phyloP scores from a whole-genome alignment of 2,329 filamentous ascomycete genomes.

The Talaromyces sp. region DNA sequence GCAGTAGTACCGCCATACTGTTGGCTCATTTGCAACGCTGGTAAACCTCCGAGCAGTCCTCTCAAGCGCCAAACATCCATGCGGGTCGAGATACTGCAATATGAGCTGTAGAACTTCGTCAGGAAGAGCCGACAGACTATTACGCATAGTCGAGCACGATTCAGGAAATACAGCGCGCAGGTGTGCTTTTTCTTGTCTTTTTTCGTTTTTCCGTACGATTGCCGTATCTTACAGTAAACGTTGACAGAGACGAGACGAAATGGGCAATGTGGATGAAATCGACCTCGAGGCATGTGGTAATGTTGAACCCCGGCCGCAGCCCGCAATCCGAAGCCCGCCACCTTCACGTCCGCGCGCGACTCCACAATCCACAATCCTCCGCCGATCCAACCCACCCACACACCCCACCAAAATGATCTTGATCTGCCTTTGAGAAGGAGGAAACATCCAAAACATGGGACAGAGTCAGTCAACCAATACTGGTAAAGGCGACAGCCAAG shows the following conservation, averaged over 20 bases:
- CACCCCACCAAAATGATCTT: background rate
- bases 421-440: background rate
- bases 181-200: background rate
- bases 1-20: conserved; percentile 80
- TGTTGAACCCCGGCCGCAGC: background rate
- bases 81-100: conserved; percentile 56
- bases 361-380: background rate
- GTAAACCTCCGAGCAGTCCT: conserved; percentile 59
- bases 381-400: background rate
- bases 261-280: background rate
- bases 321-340: background rate
- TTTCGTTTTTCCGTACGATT: background rate
- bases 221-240: background rate
- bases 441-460: conserved; percentile 28
- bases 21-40: conserved; percentile 61
- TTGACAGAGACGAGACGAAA: background rate
- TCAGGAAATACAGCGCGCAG: no score
- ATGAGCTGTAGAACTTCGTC: conserved; percentile 83
- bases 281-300: background rate
- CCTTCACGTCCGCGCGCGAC: background rate
- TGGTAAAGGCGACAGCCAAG: conserved; percentile 16
- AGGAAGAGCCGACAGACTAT: conserved; percentile 47
- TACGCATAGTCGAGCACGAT: background rate
- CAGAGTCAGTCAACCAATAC: conserved; percentile 38
- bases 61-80: conserved; percentile 49